A percentile compares a stretch with the other conserved stretches of the same genome.
Conservation (phyloP, 2,329 filamentous ascomycete genomes). For the Penicillium aurantiogriseum region DNA sequence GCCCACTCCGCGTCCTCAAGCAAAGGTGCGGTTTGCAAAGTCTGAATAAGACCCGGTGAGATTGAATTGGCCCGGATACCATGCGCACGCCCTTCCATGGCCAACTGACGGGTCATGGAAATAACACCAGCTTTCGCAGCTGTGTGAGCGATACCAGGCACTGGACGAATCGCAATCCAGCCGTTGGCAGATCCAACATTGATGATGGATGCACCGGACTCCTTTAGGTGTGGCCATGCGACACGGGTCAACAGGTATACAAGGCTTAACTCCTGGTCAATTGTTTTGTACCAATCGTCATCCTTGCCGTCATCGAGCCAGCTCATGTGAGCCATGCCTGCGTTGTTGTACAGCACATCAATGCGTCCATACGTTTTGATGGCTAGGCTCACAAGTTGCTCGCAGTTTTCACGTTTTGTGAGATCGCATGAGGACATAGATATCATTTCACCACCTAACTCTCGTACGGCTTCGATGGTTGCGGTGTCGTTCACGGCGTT, state of each 20-base stretch:
- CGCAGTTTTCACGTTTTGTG: slow-evolving; percentile 1
- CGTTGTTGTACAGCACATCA: slow-evolving; percentile 1
- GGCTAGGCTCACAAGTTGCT: neutral
- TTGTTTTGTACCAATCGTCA: slow-evolving; percentile 4
- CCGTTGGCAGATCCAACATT: slow-evolving; percentile 2
- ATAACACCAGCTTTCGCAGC: slow-evolving; percentile 6
- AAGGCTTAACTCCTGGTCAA: slow-evolving; percentile 1
- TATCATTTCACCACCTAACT: slow-evolving; percentile 1
- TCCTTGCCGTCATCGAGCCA: slow-evolving; percentile 1
- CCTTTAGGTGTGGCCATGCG: neutral
- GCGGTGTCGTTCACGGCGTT: neutral
- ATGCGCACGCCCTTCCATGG: slow-evolving; percentile 3
- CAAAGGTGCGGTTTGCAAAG: neutral
- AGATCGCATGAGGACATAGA: neutral
- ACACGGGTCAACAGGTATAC: slow-evolving; percentile 1
- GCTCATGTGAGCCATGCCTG: neutral
- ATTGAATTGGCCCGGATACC: slow-evolving; percentile 4
- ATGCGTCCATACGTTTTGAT: neutral
- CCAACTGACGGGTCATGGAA: slow-evolving; percentile 6
- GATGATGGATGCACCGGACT: slow-evolving; percentile 1
- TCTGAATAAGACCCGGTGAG: neutral
- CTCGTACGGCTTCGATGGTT: neutral
- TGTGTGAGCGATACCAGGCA: neutral
- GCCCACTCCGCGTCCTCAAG: neutral
- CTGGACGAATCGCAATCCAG: neutral